Evolutionary conservation across 2,329 filamentous ascomycete genomes (phyloP).

Genomic region (Epichloe gansuensis): DNA sequence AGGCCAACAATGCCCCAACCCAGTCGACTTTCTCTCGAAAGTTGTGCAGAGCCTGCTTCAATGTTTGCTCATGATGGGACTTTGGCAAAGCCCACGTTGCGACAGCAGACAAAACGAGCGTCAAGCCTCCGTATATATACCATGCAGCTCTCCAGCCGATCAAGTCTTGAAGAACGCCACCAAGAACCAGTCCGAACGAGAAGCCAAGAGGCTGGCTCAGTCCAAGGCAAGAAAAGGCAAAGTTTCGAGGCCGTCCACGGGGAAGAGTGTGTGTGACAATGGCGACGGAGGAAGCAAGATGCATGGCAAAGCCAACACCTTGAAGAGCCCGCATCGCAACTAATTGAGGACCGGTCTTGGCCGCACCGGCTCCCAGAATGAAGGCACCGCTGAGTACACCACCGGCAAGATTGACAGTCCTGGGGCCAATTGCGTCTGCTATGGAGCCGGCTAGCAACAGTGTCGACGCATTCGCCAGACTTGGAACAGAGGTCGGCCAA

Average conservation of each 20-base stretch:
- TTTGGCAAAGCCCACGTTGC: slow-evolving; percentile 24
- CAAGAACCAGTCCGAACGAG: slow-evolving; percentile 35
- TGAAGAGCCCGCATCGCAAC: slow-evolving; percentile 27
- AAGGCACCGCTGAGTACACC: slow-evolving; percentile 17
- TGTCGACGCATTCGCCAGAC: slow-evolving; percentile 22
- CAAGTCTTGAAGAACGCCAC: slow-evolving; percentile 33
- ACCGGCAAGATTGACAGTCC: slow-evolving; percentile 21
- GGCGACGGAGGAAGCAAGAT: slow-evolving; percentile 22
- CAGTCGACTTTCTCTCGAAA: slow-evolving; percentile 35
- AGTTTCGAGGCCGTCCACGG: slow-evolving; percentile 22
- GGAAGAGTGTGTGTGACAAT: slow-evolving; percentile 21
- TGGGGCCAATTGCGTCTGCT: slow-evolving; percentile 24
- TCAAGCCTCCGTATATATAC: slow-evolving; percentile 26
- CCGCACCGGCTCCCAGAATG: slow-evolving; percentile 18
- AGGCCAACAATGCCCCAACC: slow-evolving; percentile 36
- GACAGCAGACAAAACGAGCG: slow-evolving; percentile 21
- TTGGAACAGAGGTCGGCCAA: slow-evolving; percentile 26
- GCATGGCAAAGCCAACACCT: slow-evolving; percentile 24
- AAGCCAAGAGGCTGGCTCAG: slow-evolving; percentile 35
- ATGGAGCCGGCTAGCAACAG: slow-evolving; percentile 26
- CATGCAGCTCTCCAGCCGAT: slow-evolving; percentile 36
- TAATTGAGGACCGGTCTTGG: slow-evolving; percentile 18
- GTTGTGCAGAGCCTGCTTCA: slow-evolving; percentile 11
- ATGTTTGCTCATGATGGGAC: slow-evolving; percentile 12
- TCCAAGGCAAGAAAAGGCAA: slow-evolving; percentile 31